These are phyloP conservation scores for Biscogniauxia mediterranea DNA, from an alignment of 2,329 filamentous ascomycete genomes.

Conservation along the genomic window DNA sequence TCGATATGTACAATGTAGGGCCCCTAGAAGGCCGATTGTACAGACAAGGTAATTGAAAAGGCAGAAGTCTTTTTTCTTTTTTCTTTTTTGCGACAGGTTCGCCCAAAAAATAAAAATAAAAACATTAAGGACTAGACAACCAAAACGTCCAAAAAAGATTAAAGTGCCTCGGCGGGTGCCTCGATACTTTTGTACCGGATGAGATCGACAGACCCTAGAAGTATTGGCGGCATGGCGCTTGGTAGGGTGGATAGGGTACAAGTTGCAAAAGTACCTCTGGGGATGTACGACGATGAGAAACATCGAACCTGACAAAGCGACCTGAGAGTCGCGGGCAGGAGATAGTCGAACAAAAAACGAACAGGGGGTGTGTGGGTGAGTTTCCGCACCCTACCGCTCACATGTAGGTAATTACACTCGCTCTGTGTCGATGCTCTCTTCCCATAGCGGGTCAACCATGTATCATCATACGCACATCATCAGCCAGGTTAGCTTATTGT, in stretches of 20 bases:
- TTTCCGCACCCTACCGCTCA: conserved; percentile 21
- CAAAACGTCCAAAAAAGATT: conserved; percentile 12
- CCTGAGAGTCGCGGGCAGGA: background rate
- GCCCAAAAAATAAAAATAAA: conserved; percentile 14
- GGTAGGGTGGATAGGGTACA: conserved; percentile 21
- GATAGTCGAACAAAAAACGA: background rate
- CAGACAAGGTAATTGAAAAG: conserved; percentile 11
- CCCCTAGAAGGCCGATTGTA: background rate
- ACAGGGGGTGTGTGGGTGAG: conserved; percentile 1
- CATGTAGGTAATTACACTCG: conserved; percentile 5
- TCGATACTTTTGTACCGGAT: conserved; percentile 31
- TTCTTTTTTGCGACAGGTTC: conserved; percentile 7
- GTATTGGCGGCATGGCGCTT: conserved; percentile 34
- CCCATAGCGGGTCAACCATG: conserved; percentile 17
- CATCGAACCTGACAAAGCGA: conserved; percentile 12
- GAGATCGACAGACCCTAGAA: conserved; percentile 31
- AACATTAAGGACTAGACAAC: conserved; percentile 6
- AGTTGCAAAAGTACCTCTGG: conserved; percentile 20
- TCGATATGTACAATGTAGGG: conserved; percentile 1
- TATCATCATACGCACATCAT: conserved; percentile 9
- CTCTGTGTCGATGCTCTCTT: background rate
- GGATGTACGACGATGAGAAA: conserved; percentile 11
- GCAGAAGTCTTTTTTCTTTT: conserved; percentile 2
- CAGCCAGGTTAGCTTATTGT: background rate
- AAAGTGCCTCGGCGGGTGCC: conserved; percentile 26